Conservation (phyloP, 352 stramenopile species). For the Globisporangium nodosum region DNA sequence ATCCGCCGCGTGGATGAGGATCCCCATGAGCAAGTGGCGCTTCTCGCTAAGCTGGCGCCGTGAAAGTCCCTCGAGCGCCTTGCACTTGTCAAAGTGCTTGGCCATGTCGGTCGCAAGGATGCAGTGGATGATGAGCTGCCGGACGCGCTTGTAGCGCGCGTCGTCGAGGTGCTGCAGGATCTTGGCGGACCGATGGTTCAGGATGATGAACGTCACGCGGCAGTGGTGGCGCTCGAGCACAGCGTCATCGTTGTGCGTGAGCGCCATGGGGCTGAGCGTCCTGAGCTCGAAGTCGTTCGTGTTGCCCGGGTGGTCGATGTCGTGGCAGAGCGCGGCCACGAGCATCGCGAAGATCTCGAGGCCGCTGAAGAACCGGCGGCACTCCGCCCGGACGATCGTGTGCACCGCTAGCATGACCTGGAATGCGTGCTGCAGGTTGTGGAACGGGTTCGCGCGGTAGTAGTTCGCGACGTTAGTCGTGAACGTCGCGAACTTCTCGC, state of each 20-base stretch:
- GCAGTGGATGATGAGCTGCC: slow-evolving; percentile 53
- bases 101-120: slow-evolving; percentile 80
- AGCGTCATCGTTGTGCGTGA: slow-evolving; percentile 81
- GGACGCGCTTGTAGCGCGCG: slow-evolving; percentile 46
- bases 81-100: slow-evolving; percentile 73
- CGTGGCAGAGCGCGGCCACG: slow-evolving; percentile 65
- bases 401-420: slow-evolving; percentile 61
- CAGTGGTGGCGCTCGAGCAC: slow-evolving; percentile 83
- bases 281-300: slow-evolving; percentile 85
- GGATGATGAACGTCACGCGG: slow-evolving; percentile 66
- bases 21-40: slow-evolving; percentile 45
- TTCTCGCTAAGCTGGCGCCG: slow-evolving; percentile 56
- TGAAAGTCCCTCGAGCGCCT: slow-evolving; percentile 56
- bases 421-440: slow-evolving; percentile 78
- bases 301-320: slow-evolving; percentile 80
- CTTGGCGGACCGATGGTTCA: slow-evolving; percentile 54
- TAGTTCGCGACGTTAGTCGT: slow-evolving; percentile 55
- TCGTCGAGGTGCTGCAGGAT: slow-evolving; percentile 62
- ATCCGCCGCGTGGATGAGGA: slow-evolving; percentile 71
- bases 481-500: slow-evolving; percentile 50
- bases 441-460: slow-evolving; percentile 73
- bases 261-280: slow-evolving; percentile 57
- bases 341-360: slow-evolving; percentile 75
- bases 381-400: slow-evolving; percentile 48
- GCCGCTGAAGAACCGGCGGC: slow-evolving; percentile 53